Evolutionary conservation across 495 filamentous ascomycete species (phyloP).

Genomic region (Articulospora tetracladia): DNA sequence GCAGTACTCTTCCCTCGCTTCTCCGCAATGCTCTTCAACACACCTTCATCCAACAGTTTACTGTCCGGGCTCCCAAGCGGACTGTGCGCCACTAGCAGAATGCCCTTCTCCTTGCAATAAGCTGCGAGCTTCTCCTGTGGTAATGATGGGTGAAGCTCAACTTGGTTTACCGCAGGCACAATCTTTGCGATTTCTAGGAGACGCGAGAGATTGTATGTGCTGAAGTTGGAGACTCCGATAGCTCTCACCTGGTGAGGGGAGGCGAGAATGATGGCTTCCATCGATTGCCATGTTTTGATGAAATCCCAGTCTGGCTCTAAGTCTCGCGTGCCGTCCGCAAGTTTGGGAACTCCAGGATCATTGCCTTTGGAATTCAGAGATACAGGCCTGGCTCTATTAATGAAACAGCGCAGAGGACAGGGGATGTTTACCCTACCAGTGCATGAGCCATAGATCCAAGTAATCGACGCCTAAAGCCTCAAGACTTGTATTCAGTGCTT

Average conservation of each 20-base stretch:
- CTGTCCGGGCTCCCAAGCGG: slow-evolving; percentile 41
- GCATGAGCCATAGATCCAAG: slow-evolving; percentile 68
- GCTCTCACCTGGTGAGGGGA: slow-evolving; percentile 63
- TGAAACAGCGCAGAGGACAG: too few species aligned
- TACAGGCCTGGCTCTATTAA: background rate
- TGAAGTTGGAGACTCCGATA: slow-evolving; percentile 77
- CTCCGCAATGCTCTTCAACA: slow-evolving; percentile 38
- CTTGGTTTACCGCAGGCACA: slow-evolving; percentile 62
- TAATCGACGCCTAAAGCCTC: slow-evolving; percentile 59
- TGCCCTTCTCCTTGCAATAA: slow-evolving; percentile 62
- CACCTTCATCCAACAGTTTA: slow-evolving; percentile 51
- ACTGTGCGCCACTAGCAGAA: slow-evolving; percentile 67
- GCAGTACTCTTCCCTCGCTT: slow-evolving; percentile 31
- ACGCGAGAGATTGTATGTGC: slow-evolving; percentile 22
- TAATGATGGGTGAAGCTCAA: slow-evolving; percentile 43
- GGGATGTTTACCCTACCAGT: slow-evolving; percentile 57
- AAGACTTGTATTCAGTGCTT: slow-evolving; percentile 57
- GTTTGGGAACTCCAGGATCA: slow-evolving; percentile 17
- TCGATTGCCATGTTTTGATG: slow-evolving; percentile 52
- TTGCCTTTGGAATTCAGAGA: background rate
- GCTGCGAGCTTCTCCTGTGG: slow-evolving; percentile 48
- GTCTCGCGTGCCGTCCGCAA: background rate
- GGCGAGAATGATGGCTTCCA: slow-evolving; percentile 48
- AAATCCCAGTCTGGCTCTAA: background rate
- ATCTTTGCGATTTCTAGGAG: slow-evolving; percentile 44